A percentile compares a stretch with the other conserved stretches of the same genome.
These are phyloP conservation scores for Bruguiera sexangula DNA, from an alignment of 345 rosid species.

Conservation along the genomic window DNA sequence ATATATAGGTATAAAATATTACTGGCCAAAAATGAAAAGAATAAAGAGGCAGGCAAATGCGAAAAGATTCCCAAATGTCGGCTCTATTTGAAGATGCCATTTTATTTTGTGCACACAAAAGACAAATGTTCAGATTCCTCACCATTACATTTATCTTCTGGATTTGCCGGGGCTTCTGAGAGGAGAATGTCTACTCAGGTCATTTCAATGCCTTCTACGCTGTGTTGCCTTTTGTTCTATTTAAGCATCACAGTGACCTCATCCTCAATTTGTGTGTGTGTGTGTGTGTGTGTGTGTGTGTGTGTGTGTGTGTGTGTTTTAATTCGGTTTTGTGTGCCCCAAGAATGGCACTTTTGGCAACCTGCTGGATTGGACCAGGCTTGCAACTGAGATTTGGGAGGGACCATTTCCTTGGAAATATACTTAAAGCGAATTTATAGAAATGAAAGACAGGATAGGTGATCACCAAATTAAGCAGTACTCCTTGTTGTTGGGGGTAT, in stretches of 20 bases:
- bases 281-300: not conserved
- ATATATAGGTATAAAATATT: no score
- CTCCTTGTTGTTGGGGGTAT: no score
- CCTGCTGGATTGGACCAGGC: no score
- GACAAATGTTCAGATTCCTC: conserved; percentile 12
- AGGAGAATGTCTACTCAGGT: not conserved
- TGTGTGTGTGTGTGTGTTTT: not conserved
- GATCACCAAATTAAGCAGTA: no score
- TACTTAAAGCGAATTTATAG: no score
- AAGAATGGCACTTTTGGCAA: no score
- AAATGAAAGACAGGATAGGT: no score
- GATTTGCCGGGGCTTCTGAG: no score
- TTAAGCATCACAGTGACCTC: not conserved
- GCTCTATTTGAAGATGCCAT: not conserved
- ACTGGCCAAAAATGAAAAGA: not conserved
- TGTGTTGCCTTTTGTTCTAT: not conserved
- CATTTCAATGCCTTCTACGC: not conserved
- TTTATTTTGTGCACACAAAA: not conserved
- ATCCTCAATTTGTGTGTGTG: not conserved
- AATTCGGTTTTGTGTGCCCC: no score
- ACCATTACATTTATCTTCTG: not conserved
- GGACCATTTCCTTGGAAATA: no score
- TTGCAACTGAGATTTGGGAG: no score
- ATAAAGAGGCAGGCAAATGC: not conserved
- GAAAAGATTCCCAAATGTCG: conserved; percentile 14